Evolutionary conservation across 176 grass and related monocot genomes (phyloP).

Genomic region (Metroxylon sagu): DNA sequence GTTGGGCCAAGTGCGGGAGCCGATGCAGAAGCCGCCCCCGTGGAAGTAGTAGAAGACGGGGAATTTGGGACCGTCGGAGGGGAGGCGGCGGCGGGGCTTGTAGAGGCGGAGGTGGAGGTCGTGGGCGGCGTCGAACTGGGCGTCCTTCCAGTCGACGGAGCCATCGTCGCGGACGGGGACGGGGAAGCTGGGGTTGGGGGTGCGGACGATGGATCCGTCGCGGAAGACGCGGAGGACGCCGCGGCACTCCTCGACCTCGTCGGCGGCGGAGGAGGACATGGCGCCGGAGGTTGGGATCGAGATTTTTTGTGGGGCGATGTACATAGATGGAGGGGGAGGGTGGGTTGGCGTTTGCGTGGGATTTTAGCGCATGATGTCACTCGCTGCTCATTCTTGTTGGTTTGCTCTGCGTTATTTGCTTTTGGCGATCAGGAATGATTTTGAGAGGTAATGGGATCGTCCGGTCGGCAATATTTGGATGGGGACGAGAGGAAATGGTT

Average conservation of each 20-base stretch:
- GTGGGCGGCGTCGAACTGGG: conserved; percentile 3
- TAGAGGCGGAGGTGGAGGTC: conserved; percentile 19
- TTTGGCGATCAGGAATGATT: no score
- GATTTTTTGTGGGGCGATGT: no score
- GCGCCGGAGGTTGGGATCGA: no score
- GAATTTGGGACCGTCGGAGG: not conserved
- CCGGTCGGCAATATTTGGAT: no score
- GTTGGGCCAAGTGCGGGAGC: conserved; percentile 16
- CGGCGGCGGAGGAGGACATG: not conserved
- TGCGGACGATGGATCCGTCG: conserved; percentile 11
- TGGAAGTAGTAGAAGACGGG: conserved; percentile 15
- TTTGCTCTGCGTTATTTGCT: no score
- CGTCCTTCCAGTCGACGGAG: conserved; percentile 18
- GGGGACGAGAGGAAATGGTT: no score
- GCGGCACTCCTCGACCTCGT: conserved; percentile 12
- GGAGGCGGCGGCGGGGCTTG: not conserved
- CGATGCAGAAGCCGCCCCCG: conserved; percentile 21
- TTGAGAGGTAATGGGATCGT: no score
- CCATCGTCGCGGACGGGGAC: conserved; percentile 1
- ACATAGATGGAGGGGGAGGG: no score
- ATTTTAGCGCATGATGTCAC: no score
- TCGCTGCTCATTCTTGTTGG: no score
- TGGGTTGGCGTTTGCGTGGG: no score
- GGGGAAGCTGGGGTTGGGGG: not conserved
- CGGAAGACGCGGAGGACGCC: conserved; percentile 8